Evolutionary conservation across 2,329 filamentous ascomycete genomes (phyloP).

Genomic region (Myriosclerotinia scirpicola): DNA sequence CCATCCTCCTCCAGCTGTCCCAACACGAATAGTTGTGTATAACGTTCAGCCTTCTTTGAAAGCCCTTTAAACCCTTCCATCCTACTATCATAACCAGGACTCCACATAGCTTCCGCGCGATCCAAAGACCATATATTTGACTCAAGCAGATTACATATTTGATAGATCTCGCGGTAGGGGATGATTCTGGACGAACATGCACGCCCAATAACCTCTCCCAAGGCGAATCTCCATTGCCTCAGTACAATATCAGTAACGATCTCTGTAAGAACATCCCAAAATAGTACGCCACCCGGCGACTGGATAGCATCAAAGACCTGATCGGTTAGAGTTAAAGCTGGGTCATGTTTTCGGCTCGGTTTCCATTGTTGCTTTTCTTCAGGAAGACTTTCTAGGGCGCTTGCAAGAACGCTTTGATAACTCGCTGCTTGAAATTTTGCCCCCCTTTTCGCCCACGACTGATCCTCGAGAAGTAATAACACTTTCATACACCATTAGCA

Average conservation of each 20-base stretch:
- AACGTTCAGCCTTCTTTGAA: background rate
- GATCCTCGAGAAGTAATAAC: slow-evolving; percentile 12
- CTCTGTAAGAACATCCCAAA: background rate
- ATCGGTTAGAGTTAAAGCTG: background rate
- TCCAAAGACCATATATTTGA: slow-evolving; percentile 13
- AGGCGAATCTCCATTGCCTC: slow-evolving; percentile 3
- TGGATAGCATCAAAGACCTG: background rate
- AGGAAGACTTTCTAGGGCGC: slow-evolving; percentile 3
- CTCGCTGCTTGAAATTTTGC: background rate
- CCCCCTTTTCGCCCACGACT: background rate
- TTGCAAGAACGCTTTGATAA: background rate
- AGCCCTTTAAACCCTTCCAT: slow-evolving; percentile 11
- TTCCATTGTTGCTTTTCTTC: slow-evolving; percentile 8
- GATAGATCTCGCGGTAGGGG: background rate
- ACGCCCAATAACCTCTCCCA: background rate
- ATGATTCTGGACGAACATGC: background rate
- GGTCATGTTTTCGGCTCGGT: background rate
- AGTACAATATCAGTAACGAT: slow-evolving; percentile 5
- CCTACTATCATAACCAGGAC: background rate
- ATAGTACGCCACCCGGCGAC: background rate
- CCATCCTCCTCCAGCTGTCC: background rate
- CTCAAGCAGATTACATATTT: slow-evolving; percentile 4
- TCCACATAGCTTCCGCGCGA: background rate
- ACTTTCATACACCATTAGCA: background rate
- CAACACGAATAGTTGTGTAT: background rate